Conservation (phyloP, 2,329 filamentous ascomycete species). For the Calonectria pteridis region DNA sequence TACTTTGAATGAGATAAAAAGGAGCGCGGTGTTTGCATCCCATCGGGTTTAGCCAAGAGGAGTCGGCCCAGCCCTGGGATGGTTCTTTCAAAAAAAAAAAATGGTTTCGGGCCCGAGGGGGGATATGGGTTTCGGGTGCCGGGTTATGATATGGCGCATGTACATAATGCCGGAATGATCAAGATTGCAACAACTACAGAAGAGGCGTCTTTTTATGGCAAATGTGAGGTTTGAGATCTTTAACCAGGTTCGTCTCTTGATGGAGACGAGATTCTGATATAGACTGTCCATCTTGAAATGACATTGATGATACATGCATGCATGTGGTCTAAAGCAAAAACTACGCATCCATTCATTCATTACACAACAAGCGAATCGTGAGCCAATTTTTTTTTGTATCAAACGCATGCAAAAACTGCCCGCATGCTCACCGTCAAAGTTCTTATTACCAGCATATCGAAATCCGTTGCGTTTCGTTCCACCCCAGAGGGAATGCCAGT, state of each 20-base stretch:
- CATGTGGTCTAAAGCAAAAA: neutral
- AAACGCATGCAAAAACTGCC: conserved; percentile 31
- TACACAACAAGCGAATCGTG: neutral
- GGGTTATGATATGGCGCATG: conserved; percentile 44
- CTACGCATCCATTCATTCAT: neutral
- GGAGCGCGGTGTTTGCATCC: conserved; percentile 36
- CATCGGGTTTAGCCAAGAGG: conserved; percentile 35
- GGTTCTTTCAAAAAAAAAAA: conserved; percentile 42
- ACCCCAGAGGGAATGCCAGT: conserved; percentile 18
- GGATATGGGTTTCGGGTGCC: conserved; percentile 34
- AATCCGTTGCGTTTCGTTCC: conserved; percentile 23
- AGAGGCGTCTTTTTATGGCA: conserved; percentile 7
- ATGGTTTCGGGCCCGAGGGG: conserved; percentile 31
- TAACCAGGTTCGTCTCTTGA: neutral
- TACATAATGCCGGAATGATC: conserved; percentile 47
- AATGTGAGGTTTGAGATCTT: conserved; percentile 2
- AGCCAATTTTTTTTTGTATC: neutral
- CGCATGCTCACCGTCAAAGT: conserved; percentile 33
- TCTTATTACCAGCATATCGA: conserved; percentile 38
- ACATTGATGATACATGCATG: neutral
- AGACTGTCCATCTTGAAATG: neutral
- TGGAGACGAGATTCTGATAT: neutral
- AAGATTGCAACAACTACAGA: conserved; percentile 26
- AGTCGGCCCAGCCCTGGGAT: conserved; percentile 29
- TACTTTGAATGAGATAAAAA: conserved; percentile 25